Percentiles rank a stretch among this genome's conserved stretches.
phyloP scores from a whole-genome alignment of 1,284 basidiomycete species.

The Cystobasidium slooffiae region DNA sequence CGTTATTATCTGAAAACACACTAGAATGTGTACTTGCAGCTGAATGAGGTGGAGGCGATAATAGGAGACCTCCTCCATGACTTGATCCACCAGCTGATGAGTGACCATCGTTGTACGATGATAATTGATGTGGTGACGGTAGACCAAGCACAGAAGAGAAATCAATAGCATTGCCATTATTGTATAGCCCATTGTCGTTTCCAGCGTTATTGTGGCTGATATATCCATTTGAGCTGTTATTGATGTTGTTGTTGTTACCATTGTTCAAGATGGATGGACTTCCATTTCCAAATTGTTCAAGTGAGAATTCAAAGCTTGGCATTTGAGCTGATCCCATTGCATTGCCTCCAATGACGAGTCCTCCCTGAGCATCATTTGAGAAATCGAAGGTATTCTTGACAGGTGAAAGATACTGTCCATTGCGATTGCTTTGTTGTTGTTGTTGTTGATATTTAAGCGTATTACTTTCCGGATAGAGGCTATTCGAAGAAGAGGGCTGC shows the following conservation, averaged over 20 bases:
- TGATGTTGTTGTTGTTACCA: not conserved
- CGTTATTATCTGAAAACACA: conserved; percentile 22
- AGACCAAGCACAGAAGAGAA: conserved; percentile 30
- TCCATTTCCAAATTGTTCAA: conserved; percentile 30
- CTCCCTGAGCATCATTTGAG: not conserved
- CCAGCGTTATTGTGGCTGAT: too few relatives aligned
- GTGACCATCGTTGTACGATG: not conserved
- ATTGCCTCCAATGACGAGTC: not conserved
- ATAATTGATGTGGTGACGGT: conserved; percentile 16
- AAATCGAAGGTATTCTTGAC: conserved; percentile 9
- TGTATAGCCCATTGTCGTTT: not conserved
- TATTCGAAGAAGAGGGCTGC: too few relatives aligned
- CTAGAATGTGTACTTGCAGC: conserved; percentile 30
- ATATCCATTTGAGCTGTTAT: not conserved
- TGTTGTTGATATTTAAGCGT: conserved; percentile 15
- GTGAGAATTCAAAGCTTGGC: conserved; percentile 40
- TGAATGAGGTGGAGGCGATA: conserved; percentile 29
- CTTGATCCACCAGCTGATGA: not conserved
- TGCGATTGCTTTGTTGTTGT: not conserved
- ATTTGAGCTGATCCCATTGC: not conserved
- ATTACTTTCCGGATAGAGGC: not conserved
- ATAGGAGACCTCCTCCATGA: not conserved
- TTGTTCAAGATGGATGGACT: not conserved
- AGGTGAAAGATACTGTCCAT: conserved; percentile 16
- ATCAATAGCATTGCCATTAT: conserved; percentile 21